phyloP scores from a whole-genome alignment of 2,329 filamentous ascomycete species.

The Penicillium sp. region DNA sequence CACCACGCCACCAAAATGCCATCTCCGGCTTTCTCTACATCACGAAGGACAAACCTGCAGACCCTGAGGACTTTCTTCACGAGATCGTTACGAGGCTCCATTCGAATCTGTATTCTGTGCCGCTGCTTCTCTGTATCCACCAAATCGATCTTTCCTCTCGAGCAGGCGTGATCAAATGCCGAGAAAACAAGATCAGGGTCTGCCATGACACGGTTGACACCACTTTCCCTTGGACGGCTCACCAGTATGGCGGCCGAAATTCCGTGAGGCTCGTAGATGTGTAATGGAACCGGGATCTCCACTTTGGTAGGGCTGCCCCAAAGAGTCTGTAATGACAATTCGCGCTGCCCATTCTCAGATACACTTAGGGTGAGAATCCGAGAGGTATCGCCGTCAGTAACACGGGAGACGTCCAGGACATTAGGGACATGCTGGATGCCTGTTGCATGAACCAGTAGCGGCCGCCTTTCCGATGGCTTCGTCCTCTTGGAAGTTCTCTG shows the following conservation, averaged over 20 bases:
- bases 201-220: conserved; percentile 44
- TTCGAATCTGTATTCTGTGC: conserved; percentile 63
- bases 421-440: conserved; percentile 57
- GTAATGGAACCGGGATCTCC: conserved; percentile 55
- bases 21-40: conserved; percentile 53
- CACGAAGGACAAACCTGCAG: conserved; percentile 60
- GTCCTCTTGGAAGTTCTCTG: conserved; percentile 25
- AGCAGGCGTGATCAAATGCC: conserved; percentile 55
- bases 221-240: conserved; percentile 50
- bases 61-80: conserved; percentile 57
- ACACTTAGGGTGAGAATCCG: conserved; percentile 67
- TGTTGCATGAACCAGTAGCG: conserved; percentile 35
- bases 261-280: conserved; percentile 55
- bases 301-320: conserved; percentile 68
- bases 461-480: conserved; percentile 23
- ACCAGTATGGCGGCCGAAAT: conserved; percentile 53
- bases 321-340: conserved; percentile 67
- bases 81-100: conserved; percentile 60
- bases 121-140: conserved; percentile 57
- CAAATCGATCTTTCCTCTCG: conserved; percentile 60
- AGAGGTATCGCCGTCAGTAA: conserved; percentile 62
- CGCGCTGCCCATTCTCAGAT: conserved; percentile 57
- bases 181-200: conserved; percentile 42
- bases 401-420: conserved; percentile 67
- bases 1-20: conserved; percentile 65